A percentile compares a stretch with the other conserved stretches of the same genome.
phyloP scores from a whole-genome alignment of 2,329 filamentous ascomycete genomes.

The Colletotrichum sansevieriae region DNA sequence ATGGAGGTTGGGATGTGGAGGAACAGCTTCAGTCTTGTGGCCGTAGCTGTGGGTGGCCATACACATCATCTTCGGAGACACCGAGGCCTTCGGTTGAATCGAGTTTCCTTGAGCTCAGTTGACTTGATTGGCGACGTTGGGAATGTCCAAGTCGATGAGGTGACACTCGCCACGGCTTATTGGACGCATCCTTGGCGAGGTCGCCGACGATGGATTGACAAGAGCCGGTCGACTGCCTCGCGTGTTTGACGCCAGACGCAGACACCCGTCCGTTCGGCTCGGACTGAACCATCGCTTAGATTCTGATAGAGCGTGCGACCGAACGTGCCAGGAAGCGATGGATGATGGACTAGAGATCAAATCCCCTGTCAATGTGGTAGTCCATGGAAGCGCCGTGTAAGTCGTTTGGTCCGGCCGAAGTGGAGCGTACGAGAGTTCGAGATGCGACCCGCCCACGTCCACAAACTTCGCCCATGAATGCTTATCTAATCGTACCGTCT shows the following conservation, averaged over 20 bases:
- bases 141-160: background rate
- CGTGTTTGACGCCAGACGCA: slow-evolving; percentile 16
- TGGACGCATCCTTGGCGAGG: slow-evolving; percentile 14
- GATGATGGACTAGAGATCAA: background rate
- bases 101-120: too few relatives aligned
- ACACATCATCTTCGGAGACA: slow-evolving; percentile 12
- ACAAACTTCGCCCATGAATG: background rate
- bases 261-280: slow-evolving; percentile 15
- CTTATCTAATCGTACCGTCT: slow-evolving; percentile 21
- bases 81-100: slow-evolving; percentile 2
- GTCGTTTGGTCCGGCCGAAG: slow-evolving; percentile 3
- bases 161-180: slow-evolving; percentile 16
- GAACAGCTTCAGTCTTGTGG: slow-evolving; percentile 8
- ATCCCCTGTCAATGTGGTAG: slow-evolving; percentile 1
- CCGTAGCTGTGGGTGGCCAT: background rate
- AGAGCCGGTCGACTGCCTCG: slow-evolving; percentile 1
- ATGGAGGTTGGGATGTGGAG: slow-evolving; percentile 9
- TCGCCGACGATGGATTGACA: slow-evolving; percentile 3
- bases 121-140: background rate
- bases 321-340: slow-evolving; percentile 5
- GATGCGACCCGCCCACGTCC: background rate
- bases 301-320: background rate
- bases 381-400: slow-evolving; percentile 21
- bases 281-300: background rate
- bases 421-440: slow-evolving; percentile 10